Percentiles rank a stretch among this genome's conserved stretches.
These are phyloP conservation scores for Penicillium steckii DNA, from an alignment of 495 filamentous ascomycete species.

Conservation along the genomic window DNA sequence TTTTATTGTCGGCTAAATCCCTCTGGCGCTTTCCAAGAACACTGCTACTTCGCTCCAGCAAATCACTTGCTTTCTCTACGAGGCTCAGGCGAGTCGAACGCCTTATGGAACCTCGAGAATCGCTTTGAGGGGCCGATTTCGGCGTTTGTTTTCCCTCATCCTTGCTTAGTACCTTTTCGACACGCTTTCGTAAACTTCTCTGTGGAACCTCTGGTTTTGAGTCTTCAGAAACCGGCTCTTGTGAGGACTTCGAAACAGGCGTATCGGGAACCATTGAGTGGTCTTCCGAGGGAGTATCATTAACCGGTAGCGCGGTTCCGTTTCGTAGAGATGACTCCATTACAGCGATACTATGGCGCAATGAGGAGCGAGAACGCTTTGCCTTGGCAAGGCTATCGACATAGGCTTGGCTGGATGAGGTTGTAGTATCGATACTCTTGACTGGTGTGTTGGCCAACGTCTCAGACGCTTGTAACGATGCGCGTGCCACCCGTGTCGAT, in stretches of 20 bases:
- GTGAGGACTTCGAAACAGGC: conserved; percentile 40
- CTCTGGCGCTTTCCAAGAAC: conserved; percentile 57
- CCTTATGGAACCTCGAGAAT: conserved; percentile 22
- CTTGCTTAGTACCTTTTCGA: conserved; percentile 45
- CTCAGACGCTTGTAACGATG: conserved; percentile 34
- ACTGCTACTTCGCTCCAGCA: conserved; percentile 42
- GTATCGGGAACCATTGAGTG: conserved; percentile 39
- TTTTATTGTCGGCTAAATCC: conserved; percentile 41
- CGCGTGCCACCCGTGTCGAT: conserved; percentile 46
- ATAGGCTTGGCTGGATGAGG: conserved; percentile 40
- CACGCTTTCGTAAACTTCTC: conserved; percentile 48
- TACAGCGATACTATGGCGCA: conserved; percentile 45
- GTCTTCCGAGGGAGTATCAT: conserved; percentile 34
- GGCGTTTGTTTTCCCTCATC: conserved; percentile 33
- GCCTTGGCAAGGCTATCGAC: conserved; percentile 31
- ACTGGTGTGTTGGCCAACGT: conserved; percentile 24
- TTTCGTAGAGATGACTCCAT: conserved; percentile 43
- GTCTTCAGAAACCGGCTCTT: conserved; percentile 39
- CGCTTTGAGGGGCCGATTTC: conserved; percentile 12
- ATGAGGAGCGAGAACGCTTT: conserved; percentile 35
- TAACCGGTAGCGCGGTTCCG: conserved; percentile 30
- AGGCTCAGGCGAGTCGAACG: conserved; percentile 43
- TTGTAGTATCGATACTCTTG: conserved; percentile 31
- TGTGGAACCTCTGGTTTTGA: conserved; percentile 36
- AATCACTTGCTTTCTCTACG: conserved; percentile 42